Evolutionary conservation across 345 rosid species (phyloP), one percentile per base, ranked within the genome.

Genomic region (Melaleuca quinquenervia): DNA sequence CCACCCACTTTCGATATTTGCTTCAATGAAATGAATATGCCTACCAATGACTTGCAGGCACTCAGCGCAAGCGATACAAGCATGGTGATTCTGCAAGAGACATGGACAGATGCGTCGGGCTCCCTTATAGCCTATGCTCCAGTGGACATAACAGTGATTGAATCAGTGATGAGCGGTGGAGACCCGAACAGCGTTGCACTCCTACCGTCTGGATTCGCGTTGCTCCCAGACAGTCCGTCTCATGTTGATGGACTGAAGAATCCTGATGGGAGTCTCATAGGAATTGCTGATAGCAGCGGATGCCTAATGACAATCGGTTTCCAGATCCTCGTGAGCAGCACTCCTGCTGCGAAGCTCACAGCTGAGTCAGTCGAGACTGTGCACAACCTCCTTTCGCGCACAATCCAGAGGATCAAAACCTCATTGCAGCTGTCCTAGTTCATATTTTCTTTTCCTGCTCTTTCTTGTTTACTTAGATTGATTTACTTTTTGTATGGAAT

Each of bases 71-170:
- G 53, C 3, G 93, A 91, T 51, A 91, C 64, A n/a, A 84, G 87
- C 86, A 92, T 90, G 93, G 87, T 93, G 44, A 90, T 94, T 86
- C 85, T 95, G 78, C 96, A 95, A 89, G 98, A 95, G 88, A 92
- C 94, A 3, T 94, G 95, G 92, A 89, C 53, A 32, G 95, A 93
- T 75, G 84, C 88, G 7, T 88, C 95, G 3, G 94, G 95, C 36
- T 92, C 96, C 4, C 53, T 90, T 11, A 90, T 95, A 50, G 94
- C 94, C 82, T 95, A 94, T 78, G 94, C 96, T 0, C 96, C 98
- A 2, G 92, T 94, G 6, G 96, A 95, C 83, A 14, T 90, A 6
- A 87, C 89, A 45, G 85, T 93, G 3, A 89, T 92, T 88, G 84
- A 84, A 7, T 24, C 82, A 51, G 95, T 92, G 49, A 90, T 90